phyloP scores from a whole-genome alignment of 441 rosid genomes.

The Gossypium davidsonii region DNA sequence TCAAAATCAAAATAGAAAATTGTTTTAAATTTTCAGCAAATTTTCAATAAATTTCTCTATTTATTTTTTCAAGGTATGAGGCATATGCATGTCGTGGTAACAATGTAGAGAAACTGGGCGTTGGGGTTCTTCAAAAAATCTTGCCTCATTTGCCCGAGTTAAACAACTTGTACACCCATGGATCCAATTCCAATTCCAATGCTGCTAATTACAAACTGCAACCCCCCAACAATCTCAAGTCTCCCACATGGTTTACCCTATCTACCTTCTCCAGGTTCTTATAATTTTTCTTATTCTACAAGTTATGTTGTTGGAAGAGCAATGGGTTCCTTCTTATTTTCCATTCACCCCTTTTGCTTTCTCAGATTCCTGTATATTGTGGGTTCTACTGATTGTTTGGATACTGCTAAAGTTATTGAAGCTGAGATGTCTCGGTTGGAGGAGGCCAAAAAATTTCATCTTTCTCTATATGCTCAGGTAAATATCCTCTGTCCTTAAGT shows the following conservation, averaged over 20 bases:
- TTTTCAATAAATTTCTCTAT: not conserved
- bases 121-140: constrained; percentile 42
- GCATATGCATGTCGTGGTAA: constrained; percentile 35
- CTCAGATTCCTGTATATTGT: constrained; percentile 43
- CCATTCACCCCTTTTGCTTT: not conserved
- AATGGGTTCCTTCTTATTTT: not conserved
- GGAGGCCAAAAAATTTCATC: constrained; percentile 56
- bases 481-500: constrained; percentile 8
- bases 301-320: not conserved
- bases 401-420: constrained; percentile 33
- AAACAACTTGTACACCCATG: constrained; percentile 29
- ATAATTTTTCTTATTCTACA: not conserved
- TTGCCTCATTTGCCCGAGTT: constrained; percentile 46
- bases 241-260: constrained; percentile 51
- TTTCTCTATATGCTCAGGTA: constrained; percentile 50
- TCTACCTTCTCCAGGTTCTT: constrained; percentile 48
- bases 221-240: constrained; percentile 24
- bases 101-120: constrained; percentile 42
- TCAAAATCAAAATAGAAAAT: no score
- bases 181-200: constrained; percentile 20
- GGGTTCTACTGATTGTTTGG: constrained; percentile 34
- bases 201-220: constrained; percentile 41
- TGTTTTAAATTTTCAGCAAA: not conserved
- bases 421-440: constrained; percentile 60
- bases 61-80: constrained; percentile 38